Conservation (phyloP, 192 early-diverging fungal species). For the Paraglomus occultum region DNA sequence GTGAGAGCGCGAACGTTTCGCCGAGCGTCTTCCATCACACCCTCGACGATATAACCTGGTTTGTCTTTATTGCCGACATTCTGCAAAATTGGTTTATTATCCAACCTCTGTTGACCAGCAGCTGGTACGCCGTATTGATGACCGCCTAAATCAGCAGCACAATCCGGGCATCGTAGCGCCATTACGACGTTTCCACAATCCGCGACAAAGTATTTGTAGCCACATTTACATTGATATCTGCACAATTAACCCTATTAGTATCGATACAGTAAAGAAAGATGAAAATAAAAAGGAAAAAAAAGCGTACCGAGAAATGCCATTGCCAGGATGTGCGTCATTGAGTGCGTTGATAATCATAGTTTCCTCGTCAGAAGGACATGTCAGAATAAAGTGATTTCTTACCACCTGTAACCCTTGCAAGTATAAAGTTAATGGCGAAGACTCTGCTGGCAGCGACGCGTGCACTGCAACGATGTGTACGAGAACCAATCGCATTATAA, state of each 20-base stretch:
- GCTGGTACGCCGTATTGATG: not conserved
- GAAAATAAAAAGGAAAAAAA: constrained; percentile 9
- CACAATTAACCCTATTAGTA: not conserved
- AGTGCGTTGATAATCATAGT: constrained; percentile 15
- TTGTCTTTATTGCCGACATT: not conserved
- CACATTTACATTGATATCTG: constrained; percentile 26
- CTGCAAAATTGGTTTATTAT: not conserved
- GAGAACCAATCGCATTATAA: constrained; percentile 21
- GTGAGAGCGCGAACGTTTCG: not conserved
- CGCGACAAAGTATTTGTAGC: constrained; percentile 1
- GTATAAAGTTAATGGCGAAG: constrained; percentile 22
- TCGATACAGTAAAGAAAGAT: not conserved
- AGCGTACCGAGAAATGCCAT: not conserved
- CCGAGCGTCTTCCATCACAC: not conserved
- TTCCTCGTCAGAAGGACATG: constrained; percentile 13
- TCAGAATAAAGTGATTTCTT: constrained; percentile 1
- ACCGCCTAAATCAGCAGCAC: constrained; percentile 5
- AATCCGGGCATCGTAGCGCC: not conserved
- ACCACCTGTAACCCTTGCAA: constrained; percentile 16
- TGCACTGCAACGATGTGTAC: constrained; percentile 15
- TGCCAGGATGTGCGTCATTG: not conserved
- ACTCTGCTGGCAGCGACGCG: constrained; percentile 3
- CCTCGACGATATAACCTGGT: constrained; percentile 17
- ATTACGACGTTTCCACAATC: not conserved
- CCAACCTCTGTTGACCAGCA: not conserved